These are phyloP conservation scores for Heteromeles arbutifolia DNA, from an alignment of 306 rosid genomes.

Conservation along the genomic window DNA sequence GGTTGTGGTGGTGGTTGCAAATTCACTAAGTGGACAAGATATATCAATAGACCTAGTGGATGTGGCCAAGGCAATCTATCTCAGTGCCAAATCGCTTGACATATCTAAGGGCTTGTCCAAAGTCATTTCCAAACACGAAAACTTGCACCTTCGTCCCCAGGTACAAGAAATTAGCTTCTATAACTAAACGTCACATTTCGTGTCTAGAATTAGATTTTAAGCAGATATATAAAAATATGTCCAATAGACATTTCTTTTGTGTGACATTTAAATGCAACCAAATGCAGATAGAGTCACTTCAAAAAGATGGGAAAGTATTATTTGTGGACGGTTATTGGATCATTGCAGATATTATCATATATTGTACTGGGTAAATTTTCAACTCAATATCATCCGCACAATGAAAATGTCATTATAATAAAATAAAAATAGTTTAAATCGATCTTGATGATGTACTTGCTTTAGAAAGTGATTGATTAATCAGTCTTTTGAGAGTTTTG, in stretches of 20 bases:
- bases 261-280: background rate
- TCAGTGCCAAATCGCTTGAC: slow-evolving; percentile 60
- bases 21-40: slow-evolving; percentile 81
- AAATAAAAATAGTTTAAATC: no score
- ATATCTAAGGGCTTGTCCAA: slow-evolving; percentile 70
- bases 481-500: slow-evolving; percentile 5
- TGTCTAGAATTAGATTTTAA: background rate
- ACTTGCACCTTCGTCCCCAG: slow-evolving; percentile 71
- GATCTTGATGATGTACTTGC: background rate
- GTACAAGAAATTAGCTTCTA: slow-evolving; percentile 17
- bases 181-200: no score
- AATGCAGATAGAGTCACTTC: slow-evolving; percentile 66
- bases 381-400: background rate
- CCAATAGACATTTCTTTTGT: background rate
- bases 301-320: slow-evolving; percentile 69
- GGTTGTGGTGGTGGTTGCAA: slow-evolving; percentile 83
- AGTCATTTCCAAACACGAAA: slow-evolving; percentile 61
- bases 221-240: background rate
- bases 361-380: slow-evolving; percentile 72
- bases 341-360: slow-evolving; percentile 61
- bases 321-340: slow-evolving; percentile 65
- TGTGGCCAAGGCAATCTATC: slow-evolving; percentile 66
- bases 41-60: slow-evolving; percentile 72
- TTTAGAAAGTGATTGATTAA: slow-evolving; percentile 28
- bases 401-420: no score